Evolutionary conservation across 345 rosid genomes (phyloP), one percentile per base, ranked within the genome.

Genomic region (Bruguiera parviflora): DNA sequence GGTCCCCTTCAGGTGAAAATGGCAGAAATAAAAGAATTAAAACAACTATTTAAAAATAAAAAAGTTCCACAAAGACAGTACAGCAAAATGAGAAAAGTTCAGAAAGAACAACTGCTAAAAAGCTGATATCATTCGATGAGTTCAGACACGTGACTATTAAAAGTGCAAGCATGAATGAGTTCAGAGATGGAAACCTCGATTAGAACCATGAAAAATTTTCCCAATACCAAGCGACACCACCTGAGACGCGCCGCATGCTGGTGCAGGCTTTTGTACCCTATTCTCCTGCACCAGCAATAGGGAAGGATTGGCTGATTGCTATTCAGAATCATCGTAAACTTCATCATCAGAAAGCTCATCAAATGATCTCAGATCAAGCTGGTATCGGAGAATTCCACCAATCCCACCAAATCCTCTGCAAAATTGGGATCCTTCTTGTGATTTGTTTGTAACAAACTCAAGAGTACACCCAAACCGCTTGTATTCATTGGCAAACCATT

Each of bases 361-460:
- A 58, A 87, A 92, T 15, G 91, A 78, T 78, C 96, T 82, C 75
- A 92, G 85, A 81, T 92, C 98, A 59, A 92, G 84, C 83, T 90
- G 96, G 85, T 90, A 92, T 53, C 98, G 90, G 1, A 92, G 87
- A 73, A 92, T 87, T 18, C 98, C 98, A 39, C 98, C 97, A 51
- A 92, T 89, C 63, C 97, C 97, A 61, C 96, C 97, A 66, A 92
- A 92, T 6, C 97, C 96, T 81, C 97, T 68, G 84, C 96, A 92
- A 78, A 92, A 92, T 79, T 89, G 96, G 47, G 96, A 92, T 53
- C 98, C 97, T 75, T 92, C 97, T 78, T 92, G 97, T 3, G 98
- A 90, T 64, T 88, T 92, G 80, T 92, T 90, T 39, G 98, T 92
- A 68, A 92, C 92, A 64, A 92, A 90, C 73, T 92, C 93, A 29